Conservation (phyloP, 345 rosid genomes). For the Camelina hispida region DNA sequence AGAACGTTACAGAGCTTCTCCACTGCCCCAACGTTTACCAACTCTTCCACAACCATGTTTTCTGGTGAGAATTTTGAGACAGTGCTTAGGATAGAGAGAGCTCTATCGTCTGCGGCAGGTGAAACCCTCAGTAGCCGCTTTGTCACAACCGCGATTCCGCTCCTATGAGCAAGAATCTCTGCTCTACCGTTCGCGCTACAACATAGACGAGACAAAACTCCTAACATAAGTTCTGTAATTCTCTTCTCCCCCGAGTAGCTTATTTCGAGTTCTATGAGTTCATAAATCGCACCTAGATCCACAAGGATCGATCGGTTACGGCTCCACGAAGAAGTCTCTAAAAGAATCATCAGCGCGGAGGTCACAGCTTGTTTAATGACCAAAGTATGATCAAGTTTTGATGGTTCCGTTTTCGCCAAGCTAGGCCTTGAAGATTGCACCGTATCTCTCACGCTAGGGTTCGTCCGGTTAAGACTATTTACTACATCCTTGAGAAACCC, state of each 20-base stretch:
- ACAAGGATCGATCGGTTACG: slow-evolving; percentile 64
- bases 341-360: slow-evolving; percentile 54
- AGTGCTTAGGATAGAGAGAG: slow-evolving; percentile 54
- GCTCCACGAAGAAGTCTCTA: slow-evolving; percentile 56
- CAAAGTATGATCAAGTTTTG: slow-evolving; percentile 32
- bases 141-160: slow-evolving; percentile 62
- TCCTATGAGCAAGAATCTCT: slow-evolving; percentile 56
- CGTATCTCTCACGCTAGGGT: slow-evolving; percentile 28
- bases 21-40: slow-evolving; percentile 63
- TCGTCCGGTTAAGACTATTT: neutral
- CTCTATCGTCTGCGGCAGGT: slow-evolving; percentile 56
- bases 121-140: slow-evolving; percentile 63
- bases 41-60: slow-evolving; percentile 59
- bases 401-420: slow-evolving; percentile 2
- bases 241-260: slow-evolving; percentile 43
- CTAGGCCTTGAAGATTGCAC: slow-evolving; percentile 30
- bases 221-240: slow-evolving; percentile 64
- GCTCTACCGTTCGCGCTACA: slow-evolving; percentile 76
- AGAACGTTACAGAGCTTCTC: slow-evolving; percentile 62
- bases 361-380: slow-evolving; percentile 55
- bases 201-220: slow-evolving; percentile 63
- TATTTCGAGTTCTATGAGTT: slow-evolving; percentile 75
- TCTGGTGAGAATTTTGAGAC: slow-evolving; percentile 59
- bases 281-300: slow-evolving; percentile 55
- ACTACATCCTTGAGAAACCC: slow-evolving; percentile 47